These are phyloP conservation scores for Candida mattraensis DNA, from an alignment of 805 yeast genomes.

Conservation along the genomic window DNA sequence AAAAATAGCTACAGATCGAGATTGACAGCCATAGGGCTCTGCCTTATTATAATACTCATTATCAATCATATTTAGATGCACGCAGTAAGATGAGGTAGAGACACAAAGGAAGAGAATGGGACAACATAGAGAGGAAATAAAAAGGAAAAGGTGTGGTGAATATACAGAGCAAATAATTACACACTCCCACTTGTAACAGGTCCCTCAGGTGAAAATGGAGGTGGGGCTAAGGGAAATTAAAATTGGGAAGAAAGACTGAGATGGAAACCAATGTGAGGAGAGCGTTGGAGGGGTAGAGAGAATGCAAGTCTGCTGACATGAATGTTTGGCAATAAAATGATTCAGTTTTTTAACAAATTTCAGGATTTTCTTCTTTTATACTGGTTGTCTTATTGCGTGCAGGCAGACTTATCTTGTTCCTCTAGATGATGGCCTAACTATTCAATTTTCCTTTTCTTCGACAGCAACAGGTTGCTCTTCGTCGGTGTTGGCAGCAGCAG, in stretches of 20 bases:
- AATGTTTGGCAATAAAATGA: too few relatives aligned
- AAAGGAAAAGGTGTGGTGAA: conserved; percentile 6
- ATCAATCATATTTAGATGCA: conserved; percentile 3
- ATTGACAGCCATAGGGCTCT: too few relatives aligned
- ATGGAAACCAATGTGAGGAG: too few relatives aligned
- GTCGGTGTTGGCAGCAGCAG: conserved; percentile 4
- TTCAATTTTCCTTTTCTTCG: conserved; percentile 15
- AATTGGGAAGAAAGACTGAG: not conserved
- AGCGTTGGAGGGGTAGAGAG: not conserved
- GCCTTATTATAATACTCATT: conserved; percentile 1
- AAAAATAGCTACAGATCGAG: too few relatives aligned
- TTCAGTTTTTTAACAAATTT: not conserved
- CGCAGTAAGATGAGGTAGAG: conserved; percentile 6
- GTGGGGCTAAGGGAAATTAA: too few relatives aligned
- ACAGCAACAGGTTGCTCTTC: conserved; percentile 3
- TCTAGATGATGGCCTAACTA: conserved; percentile 7
- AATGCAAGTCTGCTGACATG: not conserved
- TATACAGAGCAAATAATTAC: conserved; percentile 13
- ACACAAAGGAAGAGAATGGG: conserved; percentile 1
- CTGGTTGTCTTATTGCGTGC: conserved; percentile 5
- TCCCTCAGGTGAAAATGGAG: too few relatives aligned
- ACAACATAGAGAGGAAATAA: conserved; percentile 4
- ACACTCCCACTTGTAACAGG: conserved; percentile 8
- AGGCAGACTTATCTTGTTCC: conserved; percentile 3
- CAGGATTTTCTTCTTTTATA: not conserved